A percentile compares a stretch with the other conserved stretches of the same genome.
phyloP scores from a whole-genome alignment of 2,329 filamentous ascomycete genomes.

The Periconia macrospinosa region DNA sequence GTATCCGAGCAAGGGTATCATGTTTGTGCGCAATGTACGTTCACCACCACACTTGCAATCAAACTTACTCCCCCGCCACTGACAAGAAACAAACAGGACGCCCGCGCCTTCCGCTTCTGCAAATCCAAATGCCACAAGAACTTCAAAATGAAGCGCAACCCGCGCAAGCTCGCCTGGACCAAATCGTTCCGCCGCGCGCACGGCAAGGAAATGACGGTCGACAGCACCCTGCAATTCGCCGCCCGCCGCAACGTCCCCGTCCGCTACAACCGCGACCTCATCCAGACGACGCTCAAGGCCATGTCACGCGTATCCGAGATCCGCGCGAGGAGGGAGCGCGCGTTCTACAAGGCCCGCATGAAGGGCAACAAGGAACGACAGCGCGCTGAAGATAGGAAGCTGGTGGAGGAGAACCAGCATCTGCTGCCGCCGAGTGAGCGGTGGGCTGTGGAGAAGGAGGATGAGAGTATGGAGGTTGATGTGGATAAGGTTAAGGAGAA shows the following conservation, averaged over 20 bases:
- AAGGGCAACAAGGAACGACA: conserved; percentile 84
- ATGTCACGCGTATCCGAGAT: conserved; percentile 93
- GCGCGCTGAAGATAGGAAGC: conserved; percentile 77
- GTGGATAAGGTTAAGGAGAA: conserved; percentile 53
- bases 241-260: conserved; percentile 91
- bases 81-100: conserved; percentile 47
- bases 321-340: conserved; percentile 77
- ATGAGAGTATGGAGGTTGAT: conserved; percentile 56
- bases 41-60: neutral
- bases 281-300: conserved; percentile 82
- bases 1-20: conserved; percentile 54
- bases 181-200: conserved; percentile 42
- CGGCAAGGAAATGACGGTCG: conserved; percentile 75
- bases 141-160: conserved; percentile 98
- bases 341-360: conserved; percentile 94
- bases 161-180: conserved; percentile 90
- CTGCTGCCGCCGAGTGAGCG: conserved; percentile 68
- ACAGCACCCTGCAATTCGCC: conserved; percentile 89
- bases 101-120: conserved; percentile 68
- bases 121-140: conserved; percentile 60
- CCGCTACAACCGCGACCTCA: conserved; percentile 92
- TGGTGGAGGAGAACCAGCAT: conserved; percentile 91
- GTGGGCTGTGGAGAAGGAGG: conserved; percentile 56
- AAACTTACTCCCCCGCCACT: neutral
- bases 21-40: conserved; percentile 62